Percentiles rank a stretch among this genome's conserved stretches.
Evolutionary conservation across 345 rosid genomes (phyloP).

Genomic region (Eucalyptus sp.): DNA sequence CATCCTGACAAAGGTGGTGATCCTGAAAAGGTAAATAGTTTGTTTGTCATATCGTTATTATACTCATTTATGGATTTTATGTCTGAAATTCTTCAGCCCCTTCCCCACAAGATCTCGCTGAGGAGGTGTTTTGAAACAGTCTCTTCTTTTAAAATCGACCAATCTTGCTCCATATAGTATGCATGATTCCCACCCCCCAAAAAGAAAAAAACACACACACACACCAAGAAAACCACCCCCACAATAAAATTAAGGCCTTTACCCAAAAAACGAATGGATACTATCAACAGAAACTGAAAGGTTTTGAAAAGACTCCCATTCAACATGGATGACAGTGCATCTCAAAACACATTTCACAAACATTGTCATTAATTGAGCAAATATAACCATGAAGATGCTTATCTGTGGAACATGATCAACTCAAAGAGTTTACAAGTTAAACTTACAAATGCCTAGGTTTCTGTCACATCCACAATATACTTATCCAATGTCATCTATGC

Average conservation of each 20-base stretch:
- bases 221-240: neutral
- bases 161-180: neutral
- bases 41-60: neutral
- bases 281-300: neutral
- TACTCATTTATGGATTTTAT: neutral
- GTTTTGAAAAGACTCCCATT: neutral
- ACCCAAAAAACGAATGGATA: neutral
- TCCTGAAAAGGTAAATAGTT: constrained; percentile 33
- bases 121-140: neutral
- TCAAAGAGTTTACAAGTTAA: neutral
- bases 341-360: neutral
- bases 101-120: neutral
- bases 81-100: neutral
- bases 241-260: neutral
- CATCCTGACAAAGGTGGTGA: constrained; percentile 71
- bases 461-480: neutral
- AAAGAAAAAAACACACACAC: too few species aligned
- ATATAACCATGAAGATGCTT: neutral
- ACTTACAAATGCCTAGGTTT: neutral
- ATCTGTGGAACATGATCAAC: neutral
- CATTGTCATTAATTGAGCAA: neutral
- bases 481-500: neutral
- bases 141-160: neutral
- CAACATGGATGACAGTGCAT: neutral
- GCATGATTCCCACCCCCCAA: neutral